Base-by-base conservation (phyloP, 768 basidiomycete genomes). In the Suillus variegatus region DNA sequence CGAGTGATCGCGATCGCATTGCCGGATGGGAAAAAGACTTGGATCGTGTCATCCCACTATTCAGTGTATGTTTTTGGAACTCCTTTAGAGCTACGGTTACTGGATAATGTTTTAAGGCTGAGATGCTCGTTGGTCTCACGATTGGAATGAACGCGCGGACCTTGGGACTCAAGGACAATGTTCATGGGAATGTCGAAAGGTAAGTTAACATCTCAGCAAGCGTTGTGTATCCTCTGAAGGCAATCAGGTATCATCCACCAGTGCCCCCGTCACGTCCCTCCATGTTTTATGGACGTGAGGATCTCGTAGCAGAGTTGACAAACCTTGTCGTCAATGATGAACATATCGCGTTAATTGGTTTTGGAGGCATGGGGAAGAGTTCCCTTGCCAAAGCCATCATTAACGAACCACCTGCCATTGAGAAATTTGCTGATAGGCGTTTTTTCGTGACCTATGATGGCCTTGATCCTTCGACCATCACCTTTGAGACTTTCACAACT, bases 361-460 rank as follows among this genome's bases (percentile, higher is more conserved):
- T 41, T 2, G 63, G 52, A 6, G 41, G 62, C 35, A 63, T 55
- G 8, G 62, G 12, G 65, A 63, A 63, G 36, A 63, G 35, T 51
- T 28, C 62, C 7, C 14, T 63, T 20, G 25, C 49, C 22, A 56
- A 54, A 52, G 62, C 62, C 4, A 22, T 63, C 35, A 16, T 63
- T 5, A 35, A 63, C 13, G 62, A 63, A 12, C 35, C 46, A n/a
- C 7, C 1, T 20, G 20, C 20, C 51, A n/a, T 9, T 13, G 47
- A 20, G 18, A 63, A 38, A 54, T 63, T 46, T 38, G 28, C 36
- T 22, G 62, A 54, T 13, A 46, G 62, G 12, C 47, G 38, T 20
- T 32, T 43, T 28, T 64, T 64, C 54, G 36, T 43, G 32, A 41
- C 28, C 40, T 61, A 44, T 6, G 60, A 61, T 44, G 60, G 47